A percentile compares a stretch with the other conserved stretches of the same genome.
These are phyloP conservation scores for Quercus parvula DNA, from an alignment of 306 rosid species.

Conservation along the genomic window DNA sequence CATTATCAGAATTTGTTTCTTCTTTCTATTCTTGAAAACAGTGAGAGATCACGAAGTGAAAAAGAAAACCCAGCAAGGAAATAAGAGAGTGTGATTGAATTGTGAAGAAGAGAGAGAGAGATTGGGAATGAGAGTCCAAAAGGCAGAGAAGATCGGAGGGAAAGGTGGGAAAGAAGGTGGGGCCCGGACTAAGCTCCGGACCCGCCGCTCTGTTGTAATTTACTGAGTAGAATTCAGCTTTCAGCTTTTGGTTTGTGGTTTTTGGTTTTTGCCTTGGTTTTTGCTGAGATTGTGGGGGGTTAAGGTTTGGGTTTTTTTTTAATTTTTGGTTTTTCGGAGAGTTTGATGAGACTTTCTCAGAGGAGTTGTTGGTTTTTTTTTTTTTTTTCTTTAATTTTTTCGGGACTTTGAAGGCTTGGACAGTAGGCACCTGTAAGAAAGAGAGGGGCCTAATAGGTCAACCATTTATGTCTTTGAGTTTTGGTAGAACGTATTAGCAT, in stretches of 20 bases:
- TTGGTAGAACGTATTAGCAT: too few species aligned
- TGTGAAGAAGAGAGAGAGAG: neutral
- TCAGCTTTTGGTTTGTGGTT: neutral
- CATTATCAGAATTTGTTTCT: conserved; percentile 17
- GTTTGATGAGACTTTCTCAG: too few species aligned
- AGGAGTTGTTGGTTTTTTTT: too few species aligned
- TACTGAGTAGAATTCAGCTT: neutral
- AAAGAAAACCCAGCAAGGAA: neutral
- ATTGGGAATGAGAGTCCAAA: conserved; percentile 15
- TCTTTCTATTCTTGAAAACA: neutral
- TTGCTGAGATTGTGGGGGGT: neutral
- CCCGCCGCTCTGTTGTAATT: conserved; percentile 4
- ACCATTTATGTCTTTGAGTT: too few species aligned
- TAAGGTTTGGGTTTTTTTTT: too few species aligned
- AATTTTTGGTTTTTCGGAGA: too few species aligned
- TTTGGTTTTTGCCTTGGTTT: neutral
- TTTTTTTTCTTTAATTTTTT: too few species aligned
- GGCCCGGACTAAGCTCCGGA: conserved; percentile 47
- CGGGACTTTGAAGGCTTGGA: too few species aligned
- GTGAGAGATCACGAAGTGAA: neutral
- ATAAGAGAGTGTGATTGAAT: neutral
- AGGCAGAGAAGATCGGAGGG: neutral
- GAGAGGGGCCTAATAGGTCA: too few species aligned
- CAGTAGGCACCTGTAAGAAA: too few species aligned
- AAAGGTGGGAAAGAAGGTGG: conserved; percentile 21